Evolutionary conservation across 2,329 filamentous ascomycete species (phyloP).

Genomic region (Colletotrichum endophyticum): DNA sequence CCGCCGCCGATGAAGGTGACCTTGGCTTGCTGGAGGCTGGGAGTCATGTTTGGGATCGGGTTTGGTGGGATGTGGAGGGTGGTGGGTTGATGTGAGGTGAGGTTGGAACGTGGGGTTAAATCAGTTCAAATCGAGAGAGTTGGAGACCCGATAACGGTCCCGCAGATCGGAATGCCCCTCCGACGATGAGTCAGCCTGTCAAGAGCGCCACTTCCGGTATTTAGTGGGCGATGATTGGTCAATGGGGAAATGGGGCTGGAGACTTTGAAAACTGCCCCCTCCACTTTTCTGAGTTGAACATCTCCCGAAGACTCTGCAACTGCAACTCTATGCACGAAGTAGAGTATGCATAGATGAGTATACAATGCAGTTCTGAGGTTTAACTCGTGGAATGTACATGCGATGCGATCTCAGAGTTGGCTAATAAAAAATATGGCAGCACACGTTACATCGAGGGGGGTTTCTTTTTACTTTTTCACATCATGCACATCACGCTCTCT

Average conservation of each 20-base stretch:
- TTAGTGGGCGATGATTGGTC: not conserved
- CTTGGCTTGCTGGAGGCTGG: constrained; percentile 11
- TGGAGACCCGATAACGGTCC: not conserved
- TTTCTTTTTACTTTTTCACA: not conserved
- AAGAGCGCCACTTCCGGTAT: not conserved
- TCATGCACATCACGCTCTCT: not conserved
- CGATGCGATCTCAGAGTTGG: not conserved
- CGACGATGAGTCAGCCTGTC: not conserved
- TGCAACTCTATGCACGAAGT: not conserved
- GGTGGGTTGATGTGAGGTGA: not conserved
- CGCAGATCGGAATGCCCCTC: not conserved
- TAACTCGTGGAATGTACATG: not conserved
- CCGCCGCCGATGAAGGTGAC: constrained; percentile 41
- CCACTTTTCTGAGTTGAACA: not conserved
- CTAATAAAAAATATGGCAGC: not conserved
- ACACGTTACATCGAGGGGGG: not conserved
- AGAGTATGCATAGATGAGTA: not conserved
- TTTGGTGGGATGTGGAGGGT: not conserved
- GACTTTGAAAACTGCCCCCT: not conserved
- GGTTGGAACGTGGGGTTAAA: not conserved
- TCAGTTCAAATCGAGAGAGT: not conserved
- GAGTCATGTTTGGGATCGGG: not conserved
- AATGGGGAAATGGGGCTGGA: not conserved
- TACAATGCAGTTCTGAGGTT: not conserved
- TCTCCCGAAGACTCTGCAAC: not conserved